phyloP scores from a whole-genome alignment of 2,329 filamentous ascomycete species.

The Cadophora sp. region DNA sequence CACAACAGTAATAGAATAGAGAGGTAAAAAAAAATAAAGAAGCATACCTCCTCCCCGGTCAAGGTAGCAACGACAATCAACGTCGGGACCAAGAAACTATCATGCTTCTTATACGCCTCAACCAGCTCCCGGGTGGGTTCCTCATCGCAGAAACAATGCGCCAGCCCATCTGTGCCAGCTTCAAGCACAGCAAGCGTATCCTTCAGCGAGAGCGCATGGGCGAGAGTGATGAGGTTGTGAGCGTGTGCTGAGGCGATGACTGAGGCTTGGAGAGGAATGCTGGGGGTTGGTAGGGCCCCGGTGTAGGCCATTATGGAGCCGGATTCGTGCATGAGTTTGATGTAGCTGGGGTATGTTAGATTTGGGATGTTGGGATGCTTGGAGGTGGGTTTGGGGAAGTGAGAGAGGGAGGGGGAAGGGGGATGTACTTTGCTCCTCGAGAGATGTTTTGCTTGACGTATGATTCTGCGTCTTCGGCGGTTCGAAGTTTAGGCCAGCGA shows the following conservation, averaged over 20 bases:
- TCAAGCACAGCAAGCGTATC: slow-evolving; percentile 43
- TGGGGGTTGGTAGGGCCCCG: slow-evolving; percentile 44
- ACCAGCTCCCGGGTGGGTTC: slow-evolving; percentile 26
- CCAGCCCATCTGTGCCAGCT: slow-evolving; percentile 43
- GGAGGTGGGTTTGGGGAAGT: too few species aligned
- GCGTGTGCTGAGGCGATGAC: slow-evolving; percentile 50
- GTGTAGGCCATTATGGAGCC: background rate
- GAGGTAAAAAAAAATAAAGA: too few species aligned
- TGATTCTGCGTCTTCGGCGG: slow-evolving; percentile 12
- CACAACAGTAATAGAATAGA: too few species aligned
- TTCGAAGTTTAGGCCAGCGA: slow-evolving; percentile 13
- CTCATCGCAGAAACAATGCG: slow-evolving; percentile 45
- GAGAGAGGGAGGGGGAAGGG: background rate
- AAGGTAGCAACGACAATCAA: slow-evolving; percentile 13
- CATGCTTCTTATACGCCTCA: slow-evolving; percentile 16
- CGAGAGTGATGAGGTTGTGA: slow-evolving; percentile 40
- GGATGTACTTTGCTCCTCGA: slow-evolving; percentile 39
- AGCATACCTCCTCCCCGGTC: slow-evolving; percentile 18
- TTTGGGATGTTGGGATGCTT: background rate
- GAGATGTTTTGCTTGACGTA: slow-evolving; percentile 14
- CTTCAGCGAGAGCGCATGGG: slow-evolving; percentile 40
- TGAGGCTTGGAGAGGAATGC: slow-evolving; percentile 52
- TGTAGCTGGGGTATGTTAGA: slow-evolving; percentile 46
- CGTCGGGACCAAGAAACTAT: slow-evolving; percentile 20
- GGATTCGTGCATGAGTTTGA: slow-evolving; percentile 58